A percentile compares a stretch with the other conserved stretches of the same genome.
Conservation (phyloP, 2,329 filamentous ascomycete genomes). For the Zymoseptoria passerinii region DNA sequence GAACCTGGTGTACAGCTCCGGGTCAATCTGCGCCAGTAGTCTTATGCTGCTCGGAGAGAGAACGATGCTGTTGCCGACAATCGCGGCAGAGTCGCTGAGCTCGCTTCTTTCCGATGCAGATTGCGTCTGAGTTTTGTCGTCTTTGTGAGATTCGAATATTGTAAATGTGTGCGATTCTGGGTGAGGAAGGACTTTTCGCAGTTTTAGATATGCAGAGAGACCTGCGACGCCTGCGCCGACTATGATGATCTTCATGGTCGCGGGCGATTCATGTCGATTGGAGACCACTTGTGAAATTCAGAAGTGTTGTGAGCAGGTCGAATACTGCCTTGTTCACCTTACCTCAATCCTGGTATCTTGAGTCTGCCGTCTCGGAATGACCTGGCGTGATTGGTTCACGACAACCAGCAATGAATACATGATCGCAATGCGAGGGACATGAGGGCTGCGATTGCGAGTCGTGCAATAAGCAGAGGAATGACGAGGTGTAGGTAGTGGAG, state of each 20-base stretch:
- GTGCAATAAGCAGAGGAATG: not conserved
- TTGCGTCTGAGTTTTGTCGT: not conserved
- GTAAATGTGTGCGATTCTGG: not conserved
- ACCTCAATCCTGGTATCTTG: not conserved
- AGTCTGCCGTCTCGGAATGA: not conserved
- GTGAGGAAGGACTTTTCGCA: not conserved
- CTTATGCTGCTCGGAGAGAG: constrained; percentile 3
- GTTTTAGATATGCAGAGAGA: constrained; percentile 4
- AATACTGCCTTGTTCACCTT: not conserved
- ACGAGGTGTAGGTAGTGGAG: not conserved
- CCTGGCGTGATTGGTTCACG: not conserved
- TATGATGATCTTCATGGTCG: constrained; percentile 9
- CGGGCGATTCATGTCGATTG: not conserved
- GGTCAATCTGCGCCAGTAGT: constrained; percentile 1
- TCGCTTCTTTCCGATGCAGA: not conserved
- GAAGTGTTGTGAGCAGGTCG: not conserved
- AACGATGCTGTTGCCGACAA: constrained; percentile 5
- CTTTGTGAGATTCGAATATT: constrained; percentile 4
- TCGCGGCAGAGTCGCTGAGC: not conserved
- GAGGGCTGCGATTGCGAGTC: not conserved
- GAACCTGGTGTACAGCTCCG: constrained; percentile 1
- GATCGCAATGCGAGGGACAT: not conserved
- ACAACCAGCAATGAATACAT: not conserved
- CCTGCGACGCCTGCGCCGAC: constrained; percentile 8
- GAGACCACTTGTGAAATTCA: too few relatives aligned